Base-by-base conservation (phyloP, 768 basidiomycete genomes). In the Amanita rubescens region DNA sequence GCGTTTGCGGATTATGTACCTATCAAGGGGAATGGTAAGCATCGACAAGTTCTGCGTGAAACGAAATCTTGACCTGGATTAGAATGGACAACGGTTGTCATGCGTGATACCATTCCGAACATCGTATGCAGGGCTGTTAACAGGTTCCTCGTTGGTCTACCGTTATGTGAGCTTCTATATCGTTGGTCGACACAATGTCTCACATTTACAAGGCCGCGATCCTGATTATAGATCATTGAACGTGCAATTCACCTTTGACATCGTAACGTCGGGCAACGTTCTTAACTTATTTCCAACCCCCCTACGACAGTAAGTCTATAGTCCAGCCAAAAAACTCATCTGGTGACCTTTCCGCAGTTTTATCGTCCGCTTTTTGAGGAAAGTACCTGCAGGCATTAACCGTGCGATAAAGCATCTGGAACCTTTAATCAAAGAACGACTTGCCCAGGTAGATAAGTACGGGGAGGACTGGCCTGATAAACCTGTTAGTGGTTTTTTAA, bases 401-500 rank as follows among this genome's bases (percentile, higher is more conserved):
- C 53, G 54, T 14, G 56, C 59, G 53, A 58, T 57, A 12, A 51
- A 61, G n/a, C 60, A 63, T 17, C 52, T 73, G 10, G 60, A 57
- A 10, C 67, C 70, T 0, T 30, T 67, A 5, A 61, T 71, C 3
- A 47, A 62, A 35, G 59, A 64, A 25, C 59, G 67, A 19, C 55
- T 63, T 15, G 42, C 59, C 24, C 62, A 63, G 17, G 61, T 62
- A 42, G 49, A 59, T 42, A 33, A 53, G 9, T 57, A 65, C n/a
- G 69, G 68, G 7, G 22, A 17, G 4, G 60, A 71, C 22, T 67
- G 63, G 60, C 57, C 60, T 14, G 65, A 57, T 0, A 69, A 65
- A 58, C 67, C 68, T 32, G 65, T 69, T 27, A 27, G 56, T 35
- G 17, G 11, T 20, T 17, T 33, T n/a, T 35, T 12, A 17, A 2